Percentiles rank a stretch among this genome's conserved stretches.
phyloP scores from a whole-genome alignment of 192 early-diverging fungal genomes.

The Linnemannia schmuckeri region DNA sequence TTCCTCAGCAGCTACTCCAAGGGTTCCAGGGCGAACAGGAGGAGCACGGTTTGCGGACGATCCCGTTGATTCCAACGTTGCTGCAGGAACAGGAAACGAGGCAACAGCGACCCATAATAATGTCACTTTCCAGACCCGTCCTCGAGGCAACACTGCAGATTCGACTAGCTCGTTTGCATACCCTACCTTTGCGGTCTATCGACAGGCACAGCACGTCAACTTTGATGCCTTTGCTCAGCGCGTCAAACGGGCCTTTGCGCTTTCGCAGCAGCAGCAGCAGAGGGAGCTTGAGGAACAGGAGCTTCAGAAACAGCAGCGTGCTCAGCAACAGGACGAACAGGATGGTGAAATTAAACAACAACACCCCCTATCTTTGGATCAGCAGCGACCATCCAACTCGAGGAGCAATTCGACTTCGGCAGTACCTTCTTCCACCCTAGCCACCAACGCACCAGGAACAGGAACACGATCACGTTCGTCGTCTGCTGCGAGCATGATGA shows the following conservation, averaged over 20 bases:
- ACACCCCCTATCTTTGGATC: background rate
- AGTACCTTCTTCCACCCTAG: background rate
- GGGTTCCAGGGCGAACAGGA: background rate
- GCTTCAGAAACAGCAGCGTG: conserved; percentile 11
- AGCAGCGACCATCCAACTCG: conserved; percentile 18
- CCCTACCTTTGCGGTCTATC: conserved; percentile 47
- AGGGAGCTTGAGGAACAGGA: background rate
- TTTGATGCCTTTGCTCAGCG: conserved; percentile 49
- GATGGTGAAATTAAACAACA: background rate
- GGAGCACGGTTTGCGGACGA: conserved; percentile 29
- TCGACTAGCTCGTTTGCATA: conserved; percentile 35
- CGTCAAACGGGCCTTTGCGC: conserved; percentile 36
- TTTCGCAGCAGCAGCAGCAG: conserved; percentile 29
- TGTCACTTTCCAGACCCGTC: conserved; percentile 46
- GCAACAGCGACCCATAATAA: conserved; percentile 4
- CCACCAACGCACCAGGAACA: conserved; percentile 9
- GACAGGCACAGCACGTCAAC: conserved; percentile 40
- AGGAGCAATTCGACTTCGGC: conserved; percentile 16
- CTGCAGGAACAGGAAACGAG: background rate
- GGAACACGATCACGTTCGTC: conserved; percentile 34
- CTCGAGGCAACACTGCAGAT: conserved; percentile 44
- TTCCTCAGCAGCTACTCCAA: conserved; percentile 4
- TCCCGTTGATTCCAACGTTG: background rate
- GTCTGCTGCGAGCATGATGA: conserved; percentile 43
- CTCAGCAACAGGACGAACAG: conserved; percentile 13